Base-by-base conservation (phyloP, 2,329 filamentous ascomycete genomes). In the Paraphaeosphaeria sporulosa region DNA sequence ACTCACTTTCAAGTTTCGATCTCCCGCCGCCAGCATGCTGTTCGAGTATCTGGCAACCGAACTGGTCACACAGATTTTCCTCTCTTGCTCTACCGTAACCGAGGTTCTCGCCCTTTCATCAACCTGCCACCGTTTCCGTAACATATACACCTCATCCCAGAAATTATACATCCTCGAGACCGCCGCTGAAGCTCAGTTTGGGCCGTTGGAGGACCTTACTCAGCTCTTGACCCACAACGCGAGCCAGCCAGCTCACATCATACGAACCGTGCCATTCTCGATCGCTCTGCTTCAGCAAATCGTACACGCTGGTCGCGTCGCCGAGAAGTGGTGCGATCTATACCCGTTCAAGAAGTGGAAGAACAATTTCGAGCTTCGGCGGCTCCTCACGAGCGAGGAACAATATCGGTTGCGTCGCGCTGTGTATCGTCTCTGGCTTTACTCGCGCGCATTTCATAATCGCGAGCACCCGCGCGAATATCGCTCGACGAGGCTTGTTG, bases 271-370 rank as follows among this genome's bases (percentile, higher is more conserved):
- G 0, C 83, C 84, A 1, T 78, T 87, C 55, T 87, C 85, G 0
- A 75, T 84, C 54, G 80, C 85, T 1, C 75, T 89, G 6, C 77
- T 89, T 40, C 79, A 82, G 61, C 86, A 88, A 64, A 78, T 87
- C 46, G 75, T 87, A 25, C 77, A 80, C 46, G 78, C 84, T 19
- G 87, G 87, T 44, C 78, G 80, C 15, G 78, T 87, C 1, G 87
- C 86, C 4, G 80, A 82, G 67, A 82, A 83, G 66, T 88, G 86
- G 83, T 84, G 84, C 67, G 79, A 81, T n/a, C 81, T 88, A n/a
- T 89, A 88, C 67, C 85, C 86, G 0, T 80, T 85, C 70, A 87
- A 87, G 74, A 87, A 87, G 71, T 89, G 87, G 87, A 87, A 86
- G 66, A 69, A 78, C 58, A 82, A 87, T 65, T 87, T 80, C 63